Base-by-base conservation (phyloP, 2,329 filamentous ascomycete species). In the Fusarium fujikuroi region DNA sequence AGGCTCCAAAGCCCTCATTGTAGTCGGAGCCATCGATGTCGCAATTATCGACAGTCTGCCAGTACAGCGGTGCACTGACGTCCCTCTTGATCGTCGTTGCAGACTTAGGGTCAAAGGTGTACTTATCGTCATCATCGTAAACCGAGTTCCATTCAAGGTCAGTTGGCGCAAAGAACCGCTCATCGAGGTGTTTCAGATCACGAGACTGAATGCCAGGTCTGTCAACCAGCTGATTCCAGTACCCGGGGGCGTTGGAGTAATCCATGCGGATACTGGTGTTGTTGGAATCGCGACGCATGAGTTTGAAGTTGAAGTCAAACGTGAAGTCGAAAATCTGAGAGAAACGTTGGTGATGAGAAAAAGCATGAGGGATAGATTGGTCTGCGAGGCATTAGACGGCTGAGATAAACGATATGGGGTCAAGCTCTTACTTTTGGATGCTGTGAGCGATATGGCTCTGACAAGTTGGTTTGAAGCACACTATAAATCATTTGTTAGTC, bases 401-500 rank as follows among this genome's bases (percentile, higher is more conserved):
- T 47, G 44, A 9, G 25, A 30, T 14, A 30, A 21, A 14, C 7
- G 18, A 21, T 21, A 30, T 30, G 25, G 42, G 30, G 21, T 9
- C 7, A n/a, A 18, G 21, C 4, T 23, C 30, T 54, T 39, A 54
- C 50, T 39, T 40, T 56, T 56, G 21, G 52, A 40, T 0, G 25
- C 19, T 28, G 42, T 40, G 14, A 63, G 54, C 8, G 58, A 66
- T 7, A 70, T 63, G 15, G 59, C 67, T 30, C 67, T 34, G 4
- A 59, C 67, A 49, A 70, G 52, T 3, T 42, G 19, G 30, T 63
- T 63, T 18, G 63, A 39, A 23, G 63, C 67, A 16, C 53, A 57
- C 50, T 46, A 44, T 36, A 18, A 4, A 39, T 28, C 5, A 28
- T 25, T 37, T 10, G 49, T 52, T 5, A 52, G 49, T 52, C 32